Evolutionary conservation across 2,329 filamentous ascomycete species (phyloP), one percentile per base, ranked within the genome.

Genomic region (Fusarium compactum): DNA sequence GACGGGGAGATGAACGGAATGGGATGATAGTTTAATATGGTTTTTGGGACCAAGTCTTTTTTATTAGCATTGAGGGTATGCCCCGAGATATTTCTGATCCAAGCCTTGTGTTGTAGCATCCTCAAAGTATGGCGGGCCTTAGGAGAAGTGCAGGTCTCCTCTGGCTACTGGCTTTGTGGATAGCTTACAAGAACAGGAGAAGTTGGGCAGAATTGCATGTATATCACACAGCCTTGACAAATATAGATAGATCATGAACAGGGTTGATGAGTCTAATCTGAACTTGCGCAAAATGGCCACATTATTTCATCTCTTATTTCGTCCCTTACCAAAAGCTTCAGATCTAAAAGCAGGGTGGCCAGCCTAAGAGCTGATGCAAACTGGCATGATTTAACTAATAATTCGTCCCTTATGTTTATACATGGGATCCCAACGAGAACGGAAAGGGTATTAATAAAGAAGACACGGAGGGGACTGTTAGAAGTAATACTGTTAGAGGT

Each of bases 61-160:
- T 53, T 59, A 45, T 55, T 66, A 56, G 63, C 55, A 58, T 69
- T 45, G 52, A 51, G 65, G 54, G 54, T 43, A 52, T 38, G 34
- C 63, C 56, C 50, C 34, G 48, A 59, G 51, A 57, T 60, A 63
- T 32, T 52, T 47, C 55, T 65, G 57, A 34, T 56, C 47, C 67
- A 43, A 51, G 62, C 62, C 62, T 62, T 34, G 43, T 41, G 30
- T 44, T 50, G 51, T 27, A 20, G 25, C 38, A 46, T 56, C 40
- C 25, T 54, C 44, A 12, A 12, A 65, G 25, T 29, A 34, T 22
- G 51, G 65, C 57, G 62, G 24, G 18, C 30, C 52, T 54, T 30
- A 52, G 65, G 74, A 74, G 78, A 78, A 77, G 78, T 80, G 78
- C 78, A 80, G 78, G 74, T 78, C 78, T 78, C 65, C 34, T 58